Evolutionary conservation across 441 rosid genomes (phyloP), one percentile per base, ranked within the genome.

Genomic region (Croton laevigatus): DNA sequence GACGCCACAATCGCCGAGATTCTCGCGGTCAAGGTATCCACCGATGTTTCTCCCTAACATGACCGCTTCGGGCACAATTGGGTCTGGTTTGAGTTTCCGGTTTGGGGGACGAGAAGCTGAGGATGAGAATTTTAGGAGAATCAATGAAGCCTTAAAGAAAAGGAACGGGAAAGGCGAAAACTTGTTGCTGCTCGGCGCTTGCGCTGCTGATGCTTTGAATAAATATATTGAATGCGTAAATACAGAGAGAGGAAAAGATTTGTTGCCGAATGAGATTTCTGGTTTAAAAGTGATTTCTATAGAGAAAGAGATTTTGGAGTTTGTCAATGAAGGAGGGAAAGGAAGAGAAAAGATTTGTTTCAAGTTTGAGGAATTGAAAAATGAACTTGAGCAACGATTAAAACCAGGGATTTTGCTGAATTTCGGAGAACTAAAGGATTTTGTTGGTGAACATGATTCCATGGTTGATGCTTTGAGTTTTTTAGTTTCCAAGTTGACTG

Each of bases 381-480:
- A 67, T 19, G 54, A 62, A 57, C 51, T 79, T 40, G 73, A 85
- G 77, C 74, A 71, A 44, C 60, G 75, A 51, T 46, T 22, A 16
- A 82, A 80, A 20, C 71, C 76, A 3, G 89, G 90, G 0, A 36
- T 84, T 52, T 79, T 90, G 69, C 71, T 90, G 69, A 88, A 80
- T 65, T 62, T 93, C 2, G 98, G 98, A 40, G 97, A 93, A 27
- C 46, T 93, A 65, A 82, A 75, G 77, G 78, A 59, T 6, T 85
- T 84, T 68, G 62, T 76, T 34, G 76, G 16, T 13, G 78, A 76
- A 59, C 81, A 70, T 65, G 66, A 48, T 40, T 67, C 17, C 17
- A 65, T 68, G 2, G 12, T 78, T 44, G 73, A 79, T 45, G 73
- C 68, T n/a, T 76, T 69, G 75, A 74, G 82, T 59, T 68, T 19